Base-by-base conservation (phyloP, 2,329 filamentous ascomycete genomes). In the Venturia oleaginea region DNA sequence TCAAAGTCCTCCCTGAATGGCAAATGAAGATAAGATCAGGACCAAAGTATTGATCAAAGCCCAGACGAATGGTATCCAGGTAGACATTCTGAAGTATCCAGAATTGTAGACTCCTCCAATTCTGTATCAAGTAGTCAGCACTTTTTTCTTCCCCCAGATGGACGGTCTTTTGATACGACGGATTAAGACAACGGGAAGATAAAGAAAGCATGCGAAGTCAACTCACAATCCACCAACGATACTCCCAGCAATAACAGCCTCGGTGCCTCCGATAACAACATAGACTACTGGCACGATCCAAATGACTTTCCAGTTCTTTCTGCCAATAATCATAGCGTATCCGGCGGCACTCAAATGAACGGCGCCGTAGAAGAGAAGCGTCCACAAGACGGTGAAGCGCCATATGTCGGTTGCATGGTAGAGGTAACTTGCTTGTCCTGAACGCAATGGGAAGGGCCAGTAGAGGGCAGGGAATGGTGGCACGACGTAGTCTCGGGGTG, bases 51-150 rank as follows among this genome's bases (percentile, higher is more conserved):
- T 96, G 74, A 93, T 88, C 72, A 90, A 83, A 0, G 86, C 90
- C 92, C 92, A 96, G 27, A 92, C 83, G 71, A 94, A 89, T 0
- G 92, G 92, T 62, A 96, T 90, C 92, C 92, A 96, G 0, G 92
- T 96, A 57, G 91, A 93, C 91, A 96, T 94, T 70, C 86, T 82
- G 73, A 93, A 96, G 75, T 88, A 91, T 54, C 91, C 92, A 2
- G 88, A 84, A 69, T 86, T 84, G 72, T 96, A 96, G 42, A 93
- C 84, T 10, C 88, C 90, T 15, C 90, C 91, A 24, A 95, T 78
- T 60, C 90, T 92, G 63, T 15, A n/a, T 11, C 40, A 43, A 22
- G 59, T 24, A 64, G 22, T 46, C 42, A 51, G 61, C 40, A 32
- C 22, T 19, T 13, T 7, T 15, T 6, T 51, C 22, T 27, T 37